A percentile compares a stretch with the other conserved stretches of the same genome.
Evolutionary conservation across 139 green algal genomes (phyloP).

Genomic region (Coelastrella sp.): DNA sequence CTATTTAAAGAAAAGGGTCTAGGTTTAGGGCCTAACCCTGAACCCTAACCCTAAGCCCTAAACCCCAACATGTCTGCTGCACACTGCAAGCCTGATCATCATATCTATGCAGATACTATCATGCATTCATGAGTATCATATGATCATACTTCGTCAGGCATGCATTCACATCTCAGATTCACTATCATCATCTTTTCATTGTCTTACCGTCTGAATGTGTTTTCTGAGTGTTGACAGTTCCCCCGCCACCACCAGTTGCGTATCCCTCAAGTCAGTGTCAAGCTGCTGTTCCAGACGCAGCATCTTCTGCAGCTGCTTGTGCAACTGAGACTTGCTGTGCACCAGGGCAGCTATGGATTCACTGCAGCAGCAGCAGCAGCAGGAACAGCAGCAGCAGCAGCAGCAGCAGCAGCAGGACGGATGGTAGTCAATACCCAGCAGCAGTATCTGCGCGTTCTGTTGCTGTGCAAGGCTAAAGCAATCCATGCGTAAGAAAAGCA

Average conservation of each 20-base stretch:
- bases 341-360: neutral
- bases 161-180: neutral
- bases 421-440: neutral
- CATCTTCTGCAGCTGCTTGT: conserved; percentile 30
- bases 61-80: no score
- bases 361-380: conserved; percentile 15
- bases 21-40: no score
- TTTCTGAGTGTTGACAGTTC: conserved; percentile 3
- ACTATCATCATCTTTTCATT: neutral
- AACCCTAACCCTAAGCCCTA: no score
- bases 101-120: neutral
- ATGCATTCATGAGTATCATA: neutral
- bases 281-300: neutral
- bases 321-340: neutral
- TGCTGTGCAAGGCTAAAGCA: no score
- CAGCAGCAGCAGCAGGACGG: neutral
- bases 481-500: no score
- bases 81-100: no score
- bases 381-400: neutral
- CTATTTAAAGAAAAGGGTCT: no score
- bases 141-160: neutral
- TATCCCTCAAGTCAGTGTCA: neutral
- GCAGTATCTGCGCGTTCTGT: neutral
- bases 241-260: neutral
- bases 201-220: conserved; percentile 22